A percentile compares a stretch with the other conserved stretches of the same genome.
These are phyloP conservation scores for Curvularia lunata DNA, from an alignment of 2,329 filamentous ascomycete genomes.

Conservation along the genomic window DNA sequence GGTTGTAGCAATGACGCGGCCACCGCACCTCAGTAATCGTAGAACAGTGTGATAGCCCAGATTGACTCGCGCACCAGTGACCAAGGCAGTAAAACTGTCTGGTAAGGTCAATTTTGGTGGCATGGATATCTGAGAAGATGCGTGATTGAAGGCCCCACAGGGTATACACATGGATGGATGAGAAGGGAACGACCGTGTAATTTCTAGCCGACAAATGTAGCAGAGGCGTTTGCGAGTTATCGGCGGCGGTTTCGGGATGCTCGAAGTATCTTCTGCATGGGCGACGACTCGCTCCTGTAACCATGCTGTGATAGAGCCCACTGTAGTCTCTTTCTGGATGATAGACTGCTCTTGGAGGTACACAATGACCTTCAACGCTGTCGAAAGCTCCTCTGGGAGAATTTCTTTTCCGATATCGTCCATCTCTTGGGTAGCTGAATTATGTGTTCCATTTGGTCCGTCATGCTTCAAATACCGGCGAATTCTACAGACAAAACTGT, in stretches of 20 bases:
- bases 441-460: neutral
- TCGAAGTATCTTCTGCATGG: neutral
- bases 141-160: conserved; percentile 17
- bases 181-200: conserved; percentile 5
- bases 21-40: conserved; percentile 20
- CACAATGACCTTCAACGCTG: conserved; percentile 8
- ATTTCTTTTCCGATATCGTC: neutral
- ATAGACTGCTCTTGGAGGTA: conserved; percentile 11
- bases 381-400: conserved; percentile 11
- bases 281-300: neutral
- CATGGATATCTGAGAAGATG: conserved; percentile 13
- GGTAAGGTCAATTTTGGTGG: conserved; percentile 10
- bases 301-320: neutral
- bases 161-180: conserved; percentile 18
- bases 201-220: conserved; percentile 16
- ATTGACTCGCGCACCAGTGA: conserved; percentile 22
- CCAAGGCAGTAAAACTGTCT: conserved; percentile 14
- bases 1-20: conserved; percentile 17
- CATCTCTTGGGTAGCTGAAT: neutral
- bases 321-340: conserved; percentile 10
- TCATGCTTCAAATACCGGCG: neutral
- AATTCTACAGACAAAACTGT: neutral
- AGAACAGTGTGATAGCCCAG: conserved; percentile 20
- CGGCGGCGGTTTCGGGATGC: conserved; percentile 4
- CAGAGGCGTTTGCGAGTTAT: conserved; percentile 14